Evolutionary conservation across 805 yeast genomes (phyloP).

Genomic region (Teunomyces stri): DNA sequence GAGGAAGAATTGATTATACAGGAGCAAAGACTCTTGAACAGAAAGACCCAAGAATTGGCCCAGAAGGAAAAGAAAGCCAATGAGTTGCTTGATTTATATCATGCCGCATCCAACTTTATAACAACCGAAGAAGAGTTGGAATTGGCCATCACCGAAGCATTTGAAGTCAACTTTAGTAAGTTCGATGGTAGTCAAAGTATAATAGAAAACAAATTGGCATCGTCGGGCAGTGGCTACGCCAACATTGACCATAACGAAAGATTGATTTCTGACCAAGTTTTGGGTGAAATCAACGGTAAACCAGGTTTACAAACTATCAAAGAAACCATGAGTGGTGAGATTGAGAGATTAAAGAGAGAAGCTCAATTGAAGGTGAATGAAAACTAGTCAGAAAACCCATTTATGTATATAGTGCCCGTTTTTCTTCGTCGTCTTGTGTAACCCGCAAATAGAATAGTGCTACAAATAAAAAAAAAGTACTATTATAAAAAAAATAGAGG

Average conservation of each 20-base stretch:
- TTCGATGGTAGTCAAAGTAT: conserved; percentile 33
- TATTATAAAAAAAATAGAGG: not conserved
- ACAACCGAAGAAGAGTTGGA: conserved; percentile 68
- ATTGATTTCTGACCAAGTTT: conserved; percentile 33
- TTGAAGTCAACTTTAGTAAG: conserved; percentile 39
- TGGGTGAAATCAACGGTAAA: conserved; percentile 40
- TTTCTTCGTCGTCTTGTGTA: too few relatives aligned
- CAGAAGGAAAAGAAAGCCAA: conserved; percentile 53
- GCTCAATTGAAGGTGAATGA: conserved; percentile 34
- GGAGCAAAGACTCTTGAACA: conserved; percentile 66
- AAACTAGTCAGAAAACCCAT: conserved; percentile 3
- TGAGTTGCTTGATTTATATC: conserved; percentile 66
- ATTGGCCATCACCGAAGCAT: conserved; percentile 55
- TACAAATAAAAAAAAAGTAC: not conserved
- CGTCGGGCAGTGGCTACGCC: conserved; percentile 27
- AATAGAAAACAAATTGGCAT: conserved; percentile 35
- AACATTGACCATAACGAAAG: conserved; percentile 29
- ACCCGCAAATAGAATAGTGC: not conserved
- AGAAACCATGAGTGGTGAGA: conserved; percentile 39
- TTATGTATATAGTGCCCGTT: conserved; percentile 5
- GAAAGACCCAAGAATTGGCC: conserved; percentile 52
- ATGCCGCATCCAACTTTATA: conserved; percentile 65
- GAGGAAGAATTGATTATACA: conserved; percentile 60
- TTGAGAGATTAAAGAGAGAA: conserved; percentile 34
- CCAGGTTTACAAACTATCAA: conserved; percentile 40